Evolutionary conservation across 192 early-diverging fungal genomes (phyloP).

Genomic region (Podila epicladia): DNA sequence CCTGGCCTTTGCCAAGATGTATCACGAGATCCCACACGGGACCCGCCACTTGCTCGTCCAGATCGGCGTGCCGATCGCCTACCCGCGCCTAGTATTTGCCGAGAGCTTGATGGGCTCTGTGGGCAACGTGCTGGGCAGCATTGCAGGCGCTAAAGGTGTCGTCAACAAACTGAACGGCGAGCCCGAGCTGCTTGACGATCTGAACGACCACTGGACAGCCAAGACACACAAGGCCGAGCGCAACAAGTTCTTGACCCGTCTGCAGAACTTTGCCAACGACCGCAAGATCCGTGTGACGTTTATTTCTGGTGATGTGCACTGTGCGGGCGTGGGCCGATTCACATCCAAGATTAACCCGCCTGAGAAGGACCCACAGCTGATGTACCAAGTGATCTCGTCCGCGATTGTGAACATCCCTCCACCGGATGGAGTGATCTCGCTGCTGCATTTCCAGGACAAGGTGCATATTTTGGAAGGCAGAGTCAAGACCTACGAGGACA

Average conservation of each 20-base stretch:
- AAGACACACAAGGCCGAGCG: slow-evolving; percentile 77
- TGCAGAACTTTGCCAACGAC: slow-evolving; percentile 74
- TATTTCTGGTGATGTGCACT: slow-evolving; percentile 85
- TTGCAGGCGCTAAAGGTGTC: slow-evolving; percentile 67
- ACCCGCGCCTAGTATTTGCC: slow-evolving; percentile 75
- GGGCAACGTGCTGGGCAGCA: slow-evolving; percentile 61
- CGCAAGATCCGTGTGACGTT: slow-evolving; percentile 80
- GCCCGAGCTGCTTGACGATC: slow-evolving; percentile 86
- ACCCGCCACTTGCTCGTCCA: slow-evolving; percentile 77
- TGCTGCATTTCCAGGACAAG: slow-evolving; percentile 52
- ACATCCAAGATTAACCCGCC: slow-evolving; percentile 50
- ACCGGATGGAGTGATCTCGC: slow-evolving; percentile 35
- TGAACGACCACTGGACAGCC: slow-evolving; percentile 79
- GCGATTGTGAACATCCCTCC: slow-evolving; percentile 77
- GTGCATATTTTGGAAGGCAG: slow-evolving; percentile 38
- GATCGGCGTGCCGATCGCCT: slow-evolving; percentile 80
- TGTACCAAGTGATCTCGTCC: slow-evolving; percentile 85
- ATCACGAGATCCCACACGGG: slow-evolving; percentile 61
- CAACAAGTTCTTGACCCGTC: slow-evolving; percentile 67
- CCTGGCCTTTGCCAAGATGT: slow-evolving; percentile 66
- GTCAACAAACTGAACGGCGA: slow-evolving; percentile 74
- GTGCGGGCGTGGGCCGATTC: slow-evolving; percentile 43
- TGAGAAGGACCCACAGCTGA: slow-evolving; percentile 73
- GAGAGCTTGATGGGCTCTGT: slow-evolving; percentile 74
- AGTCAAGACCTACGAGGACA: slow-evolving; percentile 56